Conservation (phyloP, 1,284 basidiomycete species). For the Marasmius fiardii region DNA sequence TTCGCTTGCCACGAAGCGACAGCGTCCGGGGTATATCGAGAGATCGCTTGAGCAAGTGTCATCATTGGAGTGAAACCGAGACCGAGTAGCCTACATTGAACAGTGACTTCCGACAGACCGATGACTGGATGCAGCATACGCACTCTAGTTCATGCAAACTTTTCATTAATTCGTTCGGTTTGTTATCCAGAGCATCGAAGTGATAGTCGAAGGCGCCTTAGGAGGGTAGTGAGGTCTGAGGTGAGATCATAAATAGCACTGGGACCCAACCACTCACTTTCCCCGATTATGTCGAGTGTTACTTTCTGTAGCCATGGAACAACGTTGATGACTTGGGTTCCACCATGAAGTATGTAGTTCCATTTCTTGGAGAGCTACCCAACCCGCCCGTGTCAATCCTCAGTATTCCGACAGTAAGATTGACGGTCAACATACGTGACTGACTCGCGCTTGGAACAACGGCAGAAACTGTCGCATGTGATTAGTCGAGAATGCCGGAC, state of each 20-base stretch:
- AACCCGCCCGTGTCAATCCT: too few species aligned
- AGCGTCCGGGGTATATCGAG: neutral
- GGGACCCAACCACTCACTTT: neutral
- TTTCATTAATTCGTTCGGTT: neutral
- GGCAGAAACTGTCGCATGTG: neutral
- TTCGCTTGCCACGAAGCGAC: neutral
- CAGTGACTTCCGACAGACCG: neutral
- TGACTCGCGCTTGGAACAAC: neutral
- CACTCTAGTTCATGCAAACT: neutral
- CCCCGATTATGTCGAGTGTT: neutral
- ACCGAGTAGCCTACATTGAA: neutral
- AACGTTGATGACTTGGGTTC: neutral
- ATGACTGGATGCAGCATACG: neutral
- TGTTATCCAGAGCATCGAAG: slow-evolving; percentile 4
- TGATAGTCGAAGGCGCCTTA: slow-evolving; percentile 2
- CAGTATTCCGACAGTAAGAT: neutral
- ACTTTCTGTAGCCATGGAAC: neutral
- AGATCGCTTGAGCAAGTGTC: neutral
- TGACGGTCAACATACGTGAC: neutral
- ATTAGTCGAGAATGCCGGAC: slow-evolving; percentile 1
- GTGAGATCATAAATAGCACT: neutral
- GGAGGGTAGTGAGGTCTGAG: too few species aligned
- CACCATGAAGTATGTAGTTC: neutral
- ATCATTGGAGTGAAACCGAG: neutral
- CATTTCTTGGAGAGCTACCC: slow-evolving; percentile 1